Evolutionary conservation across 2,329 filamentous ascomycete genomes (phyloP).

Genomic region (Pseudogymnoascus destructans): DNA sequence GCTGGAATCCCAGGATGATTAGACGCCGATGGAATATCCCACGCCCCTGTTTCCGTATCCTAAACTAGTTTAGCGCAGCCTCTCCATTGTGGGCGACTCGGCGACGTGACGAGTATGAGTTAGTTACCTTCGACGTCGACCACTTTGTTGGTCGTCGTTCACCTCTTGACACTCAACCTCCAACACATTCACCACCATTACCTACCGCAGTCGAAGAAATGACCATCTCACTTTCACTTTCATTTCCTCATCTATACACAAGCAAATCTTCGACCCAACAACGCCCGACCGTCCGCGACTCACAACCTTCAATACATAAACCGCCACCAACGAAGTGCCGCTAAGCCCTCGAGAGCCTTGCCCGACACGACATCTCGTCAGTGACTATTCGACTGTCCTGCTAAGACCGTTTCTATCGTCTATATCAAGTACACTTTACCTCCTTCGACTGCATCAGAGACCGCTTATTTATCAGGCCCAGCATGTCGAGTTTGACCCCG

Average conservation of each 20-base stretch:
- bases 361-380: conserved; percentile 21
- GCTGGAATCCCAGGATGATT: conserved; percentile 7
- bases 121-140: conserved; percentile 9
- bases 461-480: conserved; percentile 39
- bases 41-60: neutral
- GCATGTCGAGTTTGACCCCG: conserved; percentile 34
- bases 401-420: neutral
- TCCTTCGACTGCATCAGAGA: conserved; percentile 23
- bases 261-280: conserved; percentile 9
- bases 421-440: conserved; percentile 18
- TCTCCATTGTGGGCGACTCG: neutral
- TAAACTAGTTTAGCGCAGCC: conserved; percentile 3
- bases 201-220: conserved; percentile 8
- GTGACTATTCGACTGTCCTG: conserved; percentile 5
- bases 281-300: neutral
- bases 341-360: conserved; percentile 10
- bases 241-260: conserved; percentile 9
- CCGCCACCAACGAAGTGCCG: conserved; percentile 7
- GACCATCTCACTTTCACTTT: conserved; percentile 8
- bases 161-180: neutral
- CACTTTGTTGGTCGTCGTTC: conserved; percentile 2
- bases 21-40: conserved; percentile 5
- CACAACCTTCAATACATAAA: conserved; percentile 7
- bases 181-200: conserved; percentile 1
- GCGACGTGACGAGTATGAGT: neutral